Base-by-base conservation (phyloP, 163 green algal species). In the Scenedesmus sp. region DNA sequence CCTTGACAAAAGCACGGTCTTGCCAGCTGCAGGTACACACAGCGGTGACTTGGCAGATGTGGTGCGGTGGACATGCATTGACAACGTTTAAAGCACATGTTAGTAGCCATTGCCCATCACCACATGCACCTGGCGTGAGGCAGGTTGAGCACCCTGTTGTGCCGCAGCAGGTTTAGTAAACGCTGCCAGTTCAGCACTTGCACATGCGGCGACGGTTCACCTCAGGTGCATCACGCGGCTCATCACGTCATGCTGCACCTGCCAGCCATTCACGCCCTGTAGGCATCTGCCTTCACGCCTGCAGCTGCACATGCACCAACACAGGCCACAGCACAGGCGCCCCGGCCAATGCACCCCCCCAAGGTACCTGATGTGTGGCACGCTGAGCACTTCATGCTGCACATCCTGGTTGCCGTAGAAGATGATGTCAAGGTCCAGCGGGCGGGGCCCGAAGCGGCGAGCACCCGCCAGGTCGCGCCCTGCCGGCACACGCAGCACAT, bases 391-490 rank as follows among this genome's bases (percentile, higher is more conserved):
- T 35, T 94, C 91, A 43, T 95, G 88, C 15, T 89, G 20, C 40
- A 97, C 42, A 5, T 87, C 24, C 12, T 91, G 44, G 30, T 80
- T 56, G n/a, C 96, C 97, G 85, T 98, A 98, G 83, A 99, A 99
- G 12, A 99, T 96, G 44, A 99, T 97, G 93, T 99, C 98, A 7
- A 99, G 91, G 92, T 99, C 98, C 26, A 99, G 94, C 4, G 97
- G 96, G 9, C 98, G 94, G 0, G 98, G 98, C 0, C 98, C 98
- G 84, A 93, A 98, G 56, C 97, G 93, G 46, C 92, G 87, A 22
- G 89, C 90, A 43, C 35, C 73, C 0, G 35, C 51, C 30, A 94
- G 68, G 59, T 96, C 90, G 26, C 92, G 91, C 35, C 94, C 92
- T 56, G 84, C 46, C 42, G 37, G 24, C 61, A 80, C 65, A 76